A percentile compares a stretch with the other conserved stretches of the same genome.
Evolutionary conservation across 176 grass and related monocot genomes (phyloP).

Genomic region (Olyra latifolia): DNA sequence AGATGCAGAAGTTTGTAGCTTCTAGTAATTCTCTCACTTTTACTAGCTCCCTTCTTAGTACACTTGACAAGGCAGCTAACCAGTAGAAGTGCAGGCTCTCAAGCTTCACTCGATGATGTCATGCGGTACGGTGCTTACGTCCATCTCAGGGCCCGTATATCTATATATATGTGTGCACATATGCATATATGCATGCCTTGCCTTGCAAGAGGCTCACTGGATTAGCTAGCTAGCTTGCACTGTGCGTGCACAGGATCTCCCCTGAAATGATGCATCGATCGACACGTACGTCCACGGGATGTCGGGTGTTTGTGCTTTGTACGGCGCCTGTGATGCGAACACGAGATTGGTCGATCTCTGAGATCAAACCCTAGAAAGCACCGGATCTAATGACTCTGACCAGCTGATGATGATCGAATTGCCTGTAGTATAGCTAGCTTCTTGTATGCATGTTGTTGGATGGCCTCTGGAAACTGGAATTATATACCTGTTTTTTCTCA

Average conservation of each 20-base stretch:
- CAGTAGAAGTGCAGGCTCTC: neutral
- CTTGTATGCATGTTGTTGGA: neutral
- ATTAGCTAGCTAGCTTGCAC: too few relatives aligned
- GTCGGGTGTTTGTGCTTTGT: neutral
- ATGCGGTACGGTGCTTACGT: neutral
- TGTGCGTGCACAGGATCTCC: neutral
- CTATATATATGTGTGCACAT: too few relatives aligned
- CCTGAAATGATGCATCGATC: neutral
- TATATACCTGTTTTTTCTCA: neutral
- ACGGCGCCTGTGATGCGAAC: neutral
- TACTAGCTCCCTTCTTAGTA: too few relatives aligned
- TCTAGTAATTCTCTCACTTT: too few relatives aligned
- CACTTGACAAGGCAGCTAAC: neutral
- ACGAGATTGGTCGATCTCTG: neutral
- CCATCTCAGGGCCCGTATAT: neutral
- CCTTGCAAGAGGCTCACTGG: too few relatives aligned
- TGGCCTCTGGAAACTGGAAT: too few relatives aligned
- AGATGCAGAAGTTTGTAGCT: too few relatives aligned
- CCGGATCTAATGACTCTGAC: neutral
- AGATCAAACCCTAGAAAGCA: constrained; percentile 1
- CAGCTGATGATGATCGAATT: neutral
- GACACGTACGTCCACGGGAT: neutral
- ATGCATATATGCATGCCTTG: neutral
- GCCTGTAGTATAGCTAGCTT: neutral
- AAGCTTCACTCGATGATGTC: neutral